Evolutionary conservation across 1,284 basidiomycete genomes (phyloP).

Genomic region (Ceratobasidium papillatum): DNA sequence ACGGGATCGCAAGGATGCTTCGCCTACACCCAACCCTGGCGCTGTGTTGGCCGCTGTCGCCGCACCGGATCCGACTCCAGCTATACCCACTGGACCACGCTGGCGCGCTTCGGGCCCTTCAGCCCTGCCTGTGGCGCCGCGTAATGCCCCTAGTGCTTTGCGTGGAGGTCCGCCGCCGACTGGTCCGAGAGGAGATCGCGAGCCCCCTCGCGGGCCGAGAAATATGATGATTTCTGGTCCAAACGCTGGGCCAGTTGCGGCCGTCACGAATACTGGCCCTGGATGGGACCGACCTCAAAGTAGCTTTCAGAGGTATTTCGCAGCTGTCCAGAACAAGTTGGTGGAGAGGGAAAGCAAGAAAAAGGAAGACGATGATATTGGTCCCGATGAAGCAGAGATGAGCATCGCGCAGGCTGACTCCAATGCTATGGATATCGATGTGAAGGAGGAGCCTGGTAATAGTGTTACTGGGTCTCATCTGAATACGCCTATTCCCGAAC

Average conservation of each 20-base stretch:
- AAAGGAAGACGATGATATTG: constrained; percentile 6
- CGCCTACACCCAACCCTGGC: constrained; percentile 14
- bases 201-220: constrained; percentile 35
- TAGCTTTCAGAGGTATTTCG: constrained; percentile 23
- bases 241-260: neutral
- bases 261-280: neutral
- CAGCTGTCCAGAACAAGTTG: constrained; percentile 29
- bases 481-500: constrained; percentile 15
- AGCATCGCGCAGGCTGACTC: neutral
- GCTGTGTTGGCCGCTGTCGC: constrained; percentile 4
- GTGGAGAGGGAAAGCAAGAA: constrained; percentile 18
- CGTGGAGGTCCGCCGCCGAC: constrained; percentile 35
- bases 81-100: constrained; percentile 35
- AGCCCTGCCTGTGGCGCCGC: neutral
- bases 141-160: neutral
- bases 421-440: constrained; percentile 30
- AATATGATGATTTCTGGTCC: constrained; percentile 19
- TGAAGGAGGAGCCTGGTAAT: constrained; percentile 1
- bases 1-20: constrained; percentile 13
- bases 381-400: neutral
- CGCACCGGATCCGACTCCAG: neutral
- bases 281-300: constrained; percentile 31
- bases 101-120: constrained; percentile 6
- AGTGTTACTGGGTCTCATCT: neutral
- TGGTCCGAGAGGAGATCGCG: constrained; percentile 31